Percentiles rank a stretch among this genome's conserved stretches.
phyloP scores from a whole-genome alignment of 1,139 yeast species.

The Taiozyma sp. region DNA sequence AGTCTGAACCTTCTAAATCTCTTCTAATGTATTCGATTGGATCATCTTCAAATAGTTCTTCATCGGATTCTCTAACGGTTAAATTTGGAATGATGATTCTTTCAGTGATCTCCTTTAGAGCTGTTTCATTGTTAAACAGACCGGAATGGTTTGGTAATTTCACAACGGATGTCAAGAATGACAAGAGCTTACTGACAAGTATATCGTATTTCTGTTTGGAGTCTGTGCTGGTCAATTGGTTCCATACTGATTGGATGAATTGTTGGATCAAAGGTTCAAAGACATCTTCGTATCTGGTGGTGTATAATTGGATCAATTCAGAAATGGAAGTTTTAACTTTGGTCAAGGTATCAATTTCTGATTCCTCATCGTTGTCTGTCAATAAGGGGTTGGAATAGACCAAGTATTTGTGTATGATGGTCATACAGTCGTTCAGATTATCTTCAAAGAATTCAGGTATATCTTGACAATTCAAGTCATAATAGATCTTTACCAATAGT shows the following conservation, averaged over 20 bases:
- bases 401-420: slow-evolving; percentile 75
- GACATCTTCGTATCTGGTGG: slow-evolving; percentile 89
- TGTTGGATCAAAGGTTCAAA: slow-evolving; percentile 72
- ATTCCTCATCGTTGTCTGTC: slow-evolving; percentile 55
- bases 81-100: slow-evolving; percentile 87
- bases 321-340: slow-evolving; percentile 79
- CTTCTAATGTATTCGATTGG: slow-evolving; percentile 90
- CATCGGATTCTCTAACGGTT: slow-evolving; percentile 78
- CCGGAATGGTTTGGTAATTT: slow-evolving; percentile 61
- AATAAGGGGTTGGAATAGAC: slow-evolving; percentile 51
- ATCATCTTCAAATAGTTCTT: slow-evolving; percentile 93
- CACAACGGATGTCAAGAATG: slow-evolving; percentile 80
- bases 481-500: slow-evolving; percentile 73
- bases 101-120: slow-evolving; percentile 73
- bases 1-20: slow-evolving; percentile 93
- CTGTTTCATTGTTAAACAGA: slow-evolving; percentile 61
- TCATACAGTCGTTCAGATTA: slow-evolving; percentile 73
- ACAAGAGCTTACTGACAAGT: slow-evolving; percentile 74
- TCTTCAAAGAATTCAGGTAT: slow-evolving; percentile 98
- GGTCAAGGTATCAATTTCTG: slow-evolving; percentile 68
- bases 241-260: slow-evolving; percentile 84
- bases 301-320: slow-evolving; percentile 80
- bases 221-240: slow-evolving; percentile 61
- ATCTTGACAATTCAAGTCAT: slow-evolving; percentile 95
- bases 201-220: slow-evolving; percentile 78